Conservation (phyloP, 192 early-diverging fungal species). For the Coemansia sp. region DNA sequence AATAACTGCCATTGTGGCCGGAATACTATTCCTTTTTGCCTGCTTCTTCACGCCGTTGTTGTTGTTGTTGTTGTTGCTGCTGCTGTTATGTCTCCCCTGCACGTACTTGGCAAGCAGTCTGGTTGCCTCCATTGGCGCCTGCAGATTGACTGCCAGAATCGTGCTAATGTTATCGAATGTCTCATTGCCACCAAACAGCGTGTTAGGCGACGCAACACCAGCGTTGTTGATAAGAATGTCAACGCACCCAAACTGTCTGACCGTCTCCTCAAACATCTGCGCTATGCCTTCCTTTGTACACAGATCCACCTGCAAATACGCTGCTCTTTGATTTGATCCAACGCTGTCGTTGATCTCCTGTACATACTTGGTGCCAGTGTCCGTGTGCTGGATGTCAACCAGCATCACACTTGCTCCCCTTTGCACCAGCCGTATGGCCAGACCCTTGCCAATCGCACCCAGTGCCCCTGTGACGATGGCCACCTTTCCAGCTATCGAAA, state of each 20-base stretch:
- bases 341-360: slow-evolving; percentile 13
- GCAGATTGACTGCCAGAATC: slow-evolving; percentile 35
- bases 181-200: slow-evolving; percentile 33
- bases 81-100: not conserved
- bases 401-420: slow-evolving; percentile 29
- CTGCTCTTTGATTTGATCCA: slow-evolving; percentile 2
- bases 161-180: slow-evolving; percentile 18
- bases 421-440: slow-evolving; percentile 16
- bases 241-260: slow-evolving; percentile 20
- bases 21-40: not conserved
- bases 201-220: slow-evolving; percentile 28
- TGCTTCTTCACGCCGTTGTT: not conserved
- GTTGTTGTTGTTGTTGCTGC: not conserved
- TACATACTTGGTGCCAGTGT: slow-evolving; percentile 8
- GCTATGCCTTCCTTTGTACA: slow-evolving; percentile 10
- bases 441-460: slow-evolving; percentile 31
- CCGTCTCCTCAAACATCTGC: slow-evolving; percentile 20
- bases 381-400: slow-evolving; percentile 19
- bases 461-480: slow-evolving; percentile 42
- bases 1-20: slow-evolving; percentile 16
- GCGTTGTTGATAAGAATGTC: slow-evolving; percentile 50
- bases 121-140: slow-evolving; percentile 39
- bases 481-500: slow-evolving; percentile 23
- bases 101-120: slow-evolving; percentile 34
- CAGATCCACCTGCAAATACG: slow-evolving; percentile 28